phyloP scores from a whole-genome alignment of 2,329 filamentous ascomycete species.

The Monosporascus sp. region DNA sequence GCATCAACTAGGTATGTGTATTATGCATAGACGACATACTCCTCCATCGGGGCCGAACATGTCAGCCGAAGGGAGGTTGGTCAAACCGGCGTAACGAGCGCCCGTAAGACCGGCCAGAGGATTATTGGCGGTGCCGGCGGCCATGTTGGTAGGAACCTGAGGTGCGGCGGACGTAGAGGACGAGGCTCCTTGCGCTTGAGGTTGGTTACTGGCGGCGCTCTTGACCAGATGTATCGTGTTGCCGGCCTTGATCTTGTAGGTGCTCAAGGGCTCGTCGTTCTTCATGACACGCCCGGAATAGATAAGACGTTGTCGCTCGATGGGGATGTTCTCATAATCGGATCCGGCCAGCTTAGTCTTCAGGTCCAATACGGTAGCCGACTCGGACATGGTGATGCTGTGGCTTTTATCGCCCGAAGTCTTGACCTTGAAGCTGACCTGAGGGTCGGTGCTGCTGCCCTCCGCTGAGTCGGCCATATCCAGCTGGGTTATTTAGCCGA shows the following conservation, averaged over 20 bases:
- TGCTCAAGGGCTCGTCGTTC: slow-evolving; percentile 78
- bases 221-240: slow-evolving; percentile 97
- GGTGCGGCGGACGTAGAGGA: slow-evolving; percentile 43
- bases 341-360: slow-evolving; percentile 80
- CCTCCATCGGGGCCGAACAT: slow-evolving; percentile 93
- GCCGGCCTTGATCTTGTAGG: slow-evolving; percentile 92
- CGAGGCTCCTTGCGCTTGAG: slow-evolving; percentile 37
- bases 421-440: slow-evolving; percentile 96
- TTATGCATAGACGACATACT: slow-evolving; percentile 50
- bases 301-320: slow-evolving; percentile 88
- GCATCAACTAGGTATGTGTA: slow-evolving; percentile 17
- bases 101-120: slow-evolving; percentile 86
- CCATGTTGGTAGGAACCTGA: slow-evolving; percentile 71
- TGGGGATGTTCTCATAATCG: slow-evolving; percentile 81
- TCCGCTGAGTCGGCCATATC: slow-evolving; percentile 63
- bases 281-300: slow-evolving; percentile 97
- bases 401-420: slow-evolving; percentile 88
- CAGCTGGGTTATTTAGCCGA: not conserved
- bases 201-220: slow-evolving; percentile 81
- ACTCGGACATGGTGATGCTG: slow-evolving; percentile 71
- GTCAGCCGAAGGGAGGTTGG: slow-evolving; percentile 79
- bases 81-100: slow-evolving; percentile 87
- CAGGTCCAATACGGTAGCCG: slow-evolving; percentile 75
- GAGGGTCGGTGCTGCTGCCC: slow-evolving; percentile 57
- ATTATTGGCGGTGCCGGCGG: slow-evolving; percentile 79